Percentiles rank a stretch among this genome's conserved stretches.
Conservation (phyloP, 768 basidiomycete species). For the Agaricus sinodeliciosus region DNA sequence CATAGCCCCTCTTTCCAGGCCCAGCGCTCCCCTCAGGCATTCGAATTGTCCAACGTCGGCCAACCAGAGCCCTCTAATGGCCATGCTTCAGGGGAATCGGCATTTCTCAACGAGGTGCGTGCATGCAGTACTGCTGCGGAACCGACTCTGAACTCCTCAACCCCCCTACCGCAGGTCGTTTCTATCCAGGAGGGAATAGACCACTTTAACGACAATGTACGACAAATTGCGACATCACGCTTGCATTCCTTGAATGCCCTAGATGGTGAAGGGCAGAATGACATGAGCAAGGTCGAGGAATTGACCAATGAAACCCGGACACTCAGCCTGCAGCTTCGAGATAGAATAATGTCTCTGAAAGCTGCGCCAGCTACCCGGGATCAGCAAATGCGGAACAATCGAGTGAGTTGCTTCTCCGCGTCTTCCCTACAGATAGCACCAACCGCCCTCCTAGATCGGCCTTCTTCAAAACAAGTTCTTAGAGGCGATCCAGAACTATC, state of each 20-base stretch:
- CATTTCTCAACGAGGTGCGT: conserved; percentile 32
- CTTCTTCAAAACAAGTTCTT: conserved; percentile 63
- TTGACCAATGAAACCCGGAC: conserved; percentile 54
- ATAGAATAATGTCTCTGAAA: conserved; percentile 53
- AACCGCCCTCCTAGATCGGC: conserved; percentile 35
- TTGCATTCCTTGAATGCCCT: conserved; percentile 30
- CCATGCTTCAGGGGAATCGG: conserved; percentile 16
- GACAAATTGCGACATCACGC: conserved; percentile 30
- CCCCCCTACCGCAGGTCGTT: conserved; percentile 23
- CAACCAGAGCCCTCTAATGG: conserved; percentile 12
- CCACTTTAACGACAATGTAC: conserved; percentile 30
- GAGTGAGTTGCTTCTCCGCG: conserved; percentile 19
- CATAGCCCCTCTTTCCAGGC: conserved; percentile 19
- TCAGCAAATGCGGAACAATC: conserved; percentile 31
- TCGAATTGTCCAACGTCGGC: conserved; percentile 25
- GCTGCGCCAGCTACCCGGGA: conserved; percentile 23
- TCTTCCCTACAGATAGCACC: not conserved
- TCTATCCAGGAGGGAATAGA: conserved; percentile 36
- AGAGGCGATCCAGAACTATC: conserved; percentile 74
- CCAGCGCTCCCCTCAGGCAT: conserved; percentile 23
- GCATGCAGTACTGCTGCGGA: not conserved
- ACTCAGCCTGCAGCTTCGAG: conserved; percentile 50
- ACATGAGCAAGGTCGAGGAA: conserved; percentile 41
- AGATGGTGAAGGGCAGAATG: conserved; percentile 22
- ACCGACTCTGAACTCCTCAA: not conserved